Base-by-base conservation (phyloP, 306 rosid genomes). In the Boehmeria nivea region DNA sequence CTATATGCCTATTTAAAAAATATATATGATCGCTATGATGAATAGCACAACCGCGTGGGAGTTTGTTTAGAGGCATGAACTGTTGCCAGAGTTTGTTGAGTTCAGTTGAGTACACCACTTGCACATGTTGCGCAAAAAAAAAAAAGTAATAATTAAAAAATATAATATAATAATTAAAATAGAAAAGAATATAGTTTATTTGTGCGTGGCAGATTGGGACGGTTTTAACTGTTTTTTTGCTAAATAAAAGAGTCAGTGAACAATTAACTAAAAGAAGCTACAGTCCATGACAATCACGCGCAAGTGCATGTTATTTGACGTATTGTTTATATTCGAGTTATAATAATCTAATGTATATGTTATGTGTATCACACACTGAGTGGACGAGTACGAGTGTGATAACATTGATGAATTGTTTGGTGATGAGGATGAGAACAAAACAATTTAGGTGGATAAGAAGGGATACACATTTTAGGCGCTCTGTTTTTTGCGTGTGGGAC, bases 141-240 rank as follows among this genome's bases (percentile, higher is more conserved):
- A 34, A 5, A 64, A 10, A 10, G 0, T 9, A 37, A 36, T 15
- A 38, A 14, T 1, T 24, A 21, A 34, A 16, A 1, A 18, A 31
- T 15, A 6, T 2, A 14, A 3, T 31, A 31, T 0, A 31, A 31
- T 6, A 31, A n/a, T n/a, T n/a, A n/a, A n/a, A n/a, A n/a, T n/a
- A n/a, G n/a, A 31, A 31, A 31, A 2, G 36, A 31, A 31, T 31
- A 31, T 43, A 19, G 46, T 14, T 49, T 59, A 15, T 33, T 61
- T 26, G 20, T 56, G 23, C 43, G 64, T 23, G 23, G 5, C 24
- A 21, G 27, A 26, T 12, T 8, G 37, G 15, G 72, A 63, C 81
- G 42, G 77, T 77, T 81, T 71, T 72, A 59, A 69, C 73, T 46
- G 75, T 59, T 37, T n/a, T n/a, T n/a, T n/a, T n/a, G n/a, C n/a